These are phyloP conservation scores for Phytophthora hibernalis DNA, from an alignment of 352 stramenopile genomes.

Conservation along the genomic window DNA sequence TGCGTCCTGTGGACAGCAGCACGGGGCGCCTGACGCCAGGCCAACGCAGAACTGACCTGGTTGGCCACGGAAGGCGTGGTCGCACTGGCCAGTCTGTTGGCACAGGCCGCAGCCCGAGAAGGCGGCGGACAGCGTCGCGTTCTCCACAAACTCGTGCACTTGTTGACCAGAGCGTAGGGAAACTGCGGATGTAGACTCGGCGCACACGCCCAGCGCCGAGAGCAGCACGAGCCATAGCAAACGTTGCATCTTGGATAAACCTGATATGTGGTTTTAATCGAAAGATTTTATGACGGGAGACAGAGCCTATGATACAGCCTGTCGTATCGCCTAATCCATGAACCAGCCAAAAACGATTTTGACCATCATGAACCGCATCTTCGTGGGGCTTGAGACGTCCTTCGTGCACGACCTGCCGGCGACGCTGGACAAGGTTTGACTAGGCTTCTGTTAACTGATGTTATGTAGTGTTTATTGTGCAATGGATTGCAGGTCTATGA, in stretches of 20 bases:
- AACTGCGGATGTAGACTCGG: not conserved
- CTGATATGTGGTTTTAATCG: not conserved
- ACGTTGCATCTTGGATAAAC: constrained; percentile 8
- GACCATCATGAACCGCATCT: constrained; percentile 57
- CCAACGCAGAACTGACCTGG: constrained; percentile 74
- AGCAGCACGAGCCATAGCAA: constrained; percentile 10
- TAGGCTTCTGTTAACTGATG: not conserved
- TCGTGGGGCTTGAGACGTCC: constrained; percentile 80
- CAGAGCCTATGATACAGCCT: not conserved
- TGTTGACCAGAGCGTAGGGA: constrained; percentile 18
- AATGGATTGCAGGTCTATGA: constrained; percentile 49
- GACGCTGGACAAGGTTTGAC: constrained; percentile 62
- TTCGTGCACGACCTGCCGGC: constrained; percentile 74
- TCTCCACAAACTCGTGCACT: constrained; percentile 40
- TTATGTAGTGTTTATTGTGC: not conserved
- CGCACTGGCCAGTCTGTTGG: constrained; percentile 64
- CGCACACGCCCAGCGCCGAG: constrained; percentile 9
- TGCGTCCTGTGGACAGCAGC: constrained; percentile 64
- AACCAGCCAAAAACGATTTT: constrained; percentile 10
- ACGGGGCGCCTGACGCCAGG: constrained; percentile 58
- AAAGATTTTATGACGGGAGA: not conserved
- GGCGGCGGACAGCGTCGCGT: constrained; percentile 52
- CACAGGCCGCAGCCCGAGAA: constrained; percentile 69
- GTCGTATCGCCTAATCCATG: not conserved
- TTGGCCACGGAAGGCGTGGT: constrained; percentile 65